Evolutionary conservation across 805 yeast genomes (phyloP), one percentile per base, ranked within the genome.

Genomic region (Kodamaea nitidulidarum): DNA sequence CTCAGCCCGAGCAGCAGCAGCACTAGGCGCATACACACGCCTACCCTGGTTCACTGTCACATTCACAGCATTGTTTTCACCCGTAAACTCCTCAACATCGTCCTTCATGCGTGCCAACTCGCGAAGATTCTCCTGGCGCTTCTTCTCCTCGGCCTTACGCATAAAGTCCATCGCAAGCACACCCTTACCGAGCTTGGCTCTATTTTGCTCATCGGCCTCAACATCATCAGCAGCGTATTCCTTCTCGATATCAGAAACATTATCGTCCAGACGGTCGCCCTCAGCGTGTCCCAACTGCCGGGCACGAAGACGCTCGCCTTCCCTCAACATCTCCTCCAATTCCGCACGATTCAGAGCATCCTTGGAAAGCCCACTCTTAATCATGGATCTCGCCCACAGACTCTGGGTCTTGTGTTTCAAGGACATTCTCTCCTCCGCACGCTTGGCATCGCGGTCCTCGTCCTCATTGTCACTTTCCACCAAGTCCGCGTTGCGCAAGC

Each of bases 91-190:
- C 26, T 73, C 81, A 3, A 47, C 32, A 12, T 54, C 58, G 27
- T 60, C 59, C 47, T 75, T 75, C 40, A 87, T 54, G 35, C 68
- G 66, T 43, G 70, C 74, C 31, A 80, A 58, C 22, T 74, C 72
- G 42, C 71, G 69, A 37, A 70, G 61, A 58, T 87, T 90, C 31
- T 72, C 78, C 39, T 73, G 71, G 42, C 70, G 74, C 45, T 78
- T 76, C 48, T 81, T 74, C 40, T 80, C 81, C 45, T 83, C 95
- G 1, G 98, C 98, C 44, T 83, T 84, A 48, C 74, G 81, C 98
- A 91, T 91, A 60, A 91, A 91, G 49, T 90, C 95, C 98, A 93
- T 93, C 35, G 80, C 83, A 74, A 91, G 65, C 15, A 91, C 81
- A 40, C 98, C 97, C 60, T 90, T 91, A 15, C 93, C 90, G n/a